A percentile compares a stretch with the other conserved stretches of the same genome.
Evolutionary conservation across 495 filamentous ascomycete species (phyloP).

Genomic region (Pyrenula massariospora): DNA sequence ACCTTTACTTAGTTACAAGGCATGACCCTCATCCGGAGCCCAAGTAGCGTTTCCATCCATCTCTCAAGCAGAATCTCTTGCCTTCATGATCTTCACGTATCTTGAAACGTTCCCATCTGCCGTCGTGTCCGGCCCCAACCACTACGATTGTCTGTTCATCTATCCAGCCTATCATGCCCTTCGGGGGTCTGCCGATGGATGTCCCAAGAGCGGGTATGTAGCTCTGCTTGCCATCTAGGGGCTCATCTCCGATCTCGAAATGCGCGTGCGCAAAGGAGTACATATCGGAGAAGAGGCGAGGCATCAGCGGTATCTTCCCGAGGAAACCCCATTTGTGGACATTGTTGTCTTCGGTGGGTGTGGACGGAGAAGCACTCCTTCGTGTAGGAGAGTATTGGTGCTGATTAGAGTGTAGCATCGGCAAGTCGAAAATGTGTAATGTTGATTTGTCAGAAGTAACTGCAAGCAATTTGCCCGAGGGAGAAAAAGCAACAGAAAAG

Average conservation of each 20-base stretch:
- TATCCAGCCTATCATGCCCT: constrained; percentile 69
- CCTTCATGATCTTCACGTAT: constrained; percentile 53
- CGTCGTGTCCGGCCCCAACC: constrained; percentile 69
- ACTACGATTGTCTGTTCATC: constrained; percentile 58
- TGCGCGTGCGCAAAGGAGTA: constrained; percentile 65
- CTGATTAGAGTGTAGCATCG: constrained; percentile 18
- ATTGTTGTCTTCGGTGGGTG: constrained; percentile 29
- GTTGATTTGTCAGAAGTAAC: constrained; percentile 97
- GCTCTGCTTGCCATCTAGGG: constrained; percentile 24
- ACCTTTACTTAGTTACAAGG: too few species aligned
- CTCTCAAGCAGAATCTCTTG: constrained; percentile 45
- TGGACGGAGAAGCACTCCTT: constrained; percentile 22
- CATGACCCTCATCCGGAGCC: constrained; percentile 25
- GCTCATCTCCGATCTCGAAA: constrained; percentile 71
- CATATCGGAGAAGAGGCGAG: constrained; percentile 70
- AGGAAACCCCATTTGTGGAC: constrained; percentile 72
- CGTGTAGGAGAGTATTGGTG: constrained; percentile 16
- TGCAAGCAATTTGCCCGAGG: constrained; percentile 63
- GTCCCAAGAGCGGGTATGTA: constrained; percentile 30
- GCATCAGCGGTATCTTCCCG: constrained; percentile 65
- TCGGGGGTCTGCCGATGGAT: constrained; percentile 46
- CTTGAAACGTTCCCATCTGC: constrained; percentile 74
- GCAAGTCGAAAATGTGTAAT: constrained; percentile 81
- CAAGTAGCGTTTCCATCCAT: constrained; percentile 77
- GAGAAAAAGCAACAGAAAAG: constrained; percentile 79